A percentile compares a stretch with the other conserved stretches of the same genome.
These are phyloP conservation scores for Dalbergia oliveri DNA, from an alignment of 306 rosid species.

Conservation along the genomic window DNA sequence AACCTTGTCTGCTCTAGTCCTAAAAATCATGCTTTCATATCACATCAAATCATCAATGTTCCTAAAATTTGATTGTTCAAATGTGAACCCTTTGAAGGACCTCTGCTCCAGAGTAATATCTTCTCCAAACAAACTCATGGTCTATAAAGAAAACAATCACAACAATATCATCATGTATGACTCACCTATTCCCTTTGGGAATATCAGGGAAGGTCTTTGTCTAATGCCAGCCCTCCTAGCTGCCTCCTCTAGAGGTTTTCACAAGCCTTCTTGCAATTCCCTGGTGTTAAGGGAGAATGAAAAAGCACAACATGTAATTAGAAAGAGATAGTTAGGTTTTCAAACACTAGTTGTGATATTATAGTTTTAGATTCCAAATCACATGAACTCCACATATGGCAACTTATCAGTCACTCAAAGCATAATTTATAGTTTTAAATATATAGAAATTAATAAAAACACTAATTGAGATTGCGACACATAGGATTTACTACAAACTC, in stretches of 20 bases:
- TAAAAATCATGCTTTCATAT: too few species aligned
- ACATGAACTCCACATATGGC: too few species aligned
- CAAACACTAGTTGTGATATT: too few species aligned
- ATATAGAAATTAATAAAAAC: too few species aligned
- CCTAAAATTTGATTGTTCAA: conserved; percentile 48
- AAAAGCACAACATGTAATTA: background rate
- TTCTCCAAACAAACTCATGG: conserved; percentile 54
- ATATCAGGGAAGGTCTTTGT: conserved; percentile 55
- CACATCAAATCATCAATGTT: too few species aligned
- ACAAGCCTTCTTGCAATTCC: conserved; percentile 71
- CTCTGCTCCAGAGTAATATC: conserved; percentile 47
- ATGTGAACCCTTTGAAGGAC: conserved; percentile 61
- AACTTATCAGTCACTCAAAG: too few species aligned
- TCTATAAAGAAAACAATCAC: conserved; percentile 73
- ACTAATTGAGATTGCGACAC: too few species aligned
- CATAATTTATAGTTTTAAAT: too few species aligned
- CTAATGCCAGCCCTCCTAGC: conserved; percentile 52
- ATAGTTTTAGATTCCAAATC: too few species aligned
- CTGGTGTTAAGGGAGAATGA: conserved; percentile 40
- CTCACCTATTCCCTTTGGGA: conserved; percentile 53
- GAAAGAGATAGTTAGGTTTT: background rate
- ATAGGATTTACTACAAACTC: too few species aligned
- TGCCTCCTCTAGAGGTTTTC: conserved; percentile 57
- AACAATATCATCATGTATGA: conserved; percentile 73
- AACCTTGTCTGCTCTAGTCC: too few species aligned